phyloP scores from a whole-genome alignment of 192 early-diverging fungal species.

The Gigaspora rosea region DNA sequence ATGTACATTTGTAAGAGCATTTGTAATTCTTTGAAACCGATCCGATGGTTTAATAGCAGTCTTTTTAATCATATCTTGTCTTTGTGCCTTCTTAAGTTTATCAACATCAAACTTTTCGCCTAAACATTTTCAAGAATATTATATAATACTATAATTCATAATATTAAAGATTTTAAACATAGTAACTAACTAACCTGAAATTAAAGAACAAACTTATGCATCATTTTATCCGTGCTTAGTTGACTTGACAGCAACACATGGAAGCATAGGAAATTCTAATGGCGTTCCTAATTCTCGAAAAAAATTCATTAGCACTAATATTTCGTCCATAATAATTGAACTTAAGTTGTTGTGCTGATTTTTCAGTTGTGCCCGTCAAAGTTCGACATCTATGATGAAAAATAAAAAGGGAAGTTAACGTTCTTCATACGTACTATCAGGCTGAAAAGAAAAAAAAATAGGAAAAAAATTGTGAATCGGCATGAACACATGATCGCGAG shows the following conservation, averaged over 20 bases:
- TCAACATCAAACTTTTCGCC: neutral
- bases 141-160: neutral
- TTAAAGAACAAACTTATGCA: conserved; percentile 76
- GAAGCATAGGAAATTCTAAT: neutral
- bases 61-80: neutral
- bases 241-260: conserved; percentile 51
- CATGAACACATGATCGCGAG: too few species aligned
- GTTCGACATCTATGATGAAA: too few species aligned
- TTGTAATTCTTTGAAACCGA: neutral
- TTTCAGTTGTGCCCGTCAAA: too few species aligned
- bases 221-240: conserved; percentile 41
- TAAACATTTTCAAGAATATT: neutral
- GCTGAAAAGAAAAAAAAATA: too few species aligned
- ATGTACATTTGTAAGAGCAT: neutral
- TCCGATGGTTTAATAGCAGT: neutral
- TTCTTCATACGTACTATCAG: too few species aligned
- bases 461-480: too few species aligned
- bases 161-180: neutral
- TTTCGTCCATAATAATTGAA: neutral
- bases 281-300: neutral
- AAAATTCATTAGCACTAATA: neutral
- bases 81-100: neutral
- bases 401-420: too few species aligned
- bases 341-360: neutral
- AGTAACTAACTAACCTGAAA: conserved; percentile 53